Evolutionary conservation across 257 asterid species (phyloP).

Genomic region (Solanum corneliomulleri): DNA sequence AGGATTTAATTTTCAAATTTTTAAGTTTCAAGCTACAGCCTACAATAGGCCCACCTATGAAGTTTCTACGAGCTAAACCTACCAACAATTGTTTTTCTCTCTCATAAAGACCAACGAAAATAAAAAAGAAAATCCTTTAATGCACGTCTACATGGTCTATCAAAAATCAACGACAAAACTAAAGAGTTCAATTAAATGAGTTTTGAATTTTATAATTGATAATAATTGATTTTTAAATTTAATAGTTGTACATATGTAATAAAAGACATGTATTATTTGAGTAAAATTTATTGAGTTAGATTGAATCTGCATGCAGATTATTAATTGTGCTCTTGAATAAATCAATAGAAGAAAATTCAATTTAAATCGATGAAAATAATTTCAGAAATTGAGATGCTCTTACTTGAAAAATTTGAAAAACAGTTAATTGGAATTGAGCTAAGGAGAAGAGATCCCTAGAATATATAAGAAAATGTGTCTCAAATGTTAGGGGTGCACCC

Average conservation of each 20-base stretch:
- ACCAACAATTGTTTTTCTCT: background rate
- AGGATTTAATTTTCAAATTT: background rate
- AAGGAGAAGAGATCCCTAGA: constrained; percentile 7
- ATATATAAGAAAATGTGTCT: constrained; percentile 20
- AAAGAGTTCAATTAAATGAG: background rate
- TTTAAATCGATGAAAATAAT: background rate
- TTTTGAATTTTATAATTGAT: background rate
- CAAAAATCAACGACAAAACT: background rate
- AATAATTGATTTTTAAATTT: background rate
- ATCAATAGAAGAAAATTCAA: background rate
- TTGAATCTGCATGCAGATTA: background rate
- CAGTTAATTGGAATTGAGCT: background rate
- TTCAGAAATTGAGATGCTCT: background rate
- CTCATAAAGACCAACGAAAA: background rate
- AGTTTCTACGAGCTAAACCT: background rate
- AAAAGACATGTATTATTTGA: background rate
- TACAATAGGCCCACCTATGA: background rate
- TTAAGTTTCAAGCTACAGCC: background rate
- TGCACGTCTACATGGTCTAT: background rate
- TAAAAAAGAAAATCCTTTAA: background rate
- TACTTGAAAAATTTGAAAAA: background rate
- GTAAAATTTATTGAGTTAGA: background rate
- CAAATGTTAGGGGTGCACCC: constrained; percentile 32
- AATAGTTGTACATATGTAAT: background rate
- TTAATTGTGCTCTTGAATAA: background rate